Percentiles rank a stretch among this genome's conserved stretches.
phyloP scores from a whole-genome alignment of 2,329 filamentous ascomycete species.

The Penicillium sp. region DNA sequence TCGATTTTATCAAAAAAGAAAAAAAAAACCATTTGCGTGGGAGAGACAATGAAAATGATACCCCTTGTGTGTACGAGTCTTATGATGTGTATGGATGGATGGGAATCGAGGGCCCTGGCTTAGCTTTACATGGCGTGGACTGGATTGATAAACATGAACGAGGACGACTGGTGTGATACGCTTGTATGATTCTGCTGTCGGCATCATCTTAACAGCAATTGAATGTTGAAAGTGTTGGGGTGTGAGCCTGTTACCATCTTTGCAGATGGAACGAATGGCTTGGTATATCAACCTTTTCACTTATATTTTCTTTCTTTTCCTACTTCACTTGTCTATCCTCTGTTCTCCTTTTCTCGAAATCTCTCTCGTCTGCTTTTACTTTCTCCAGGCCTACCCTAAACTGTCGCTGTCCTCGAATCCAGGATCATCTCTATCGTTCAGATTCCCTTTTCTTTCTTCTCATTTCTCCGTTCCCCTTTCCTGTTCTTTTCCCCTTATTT shows the following conservation, averaged over 20 bases:
- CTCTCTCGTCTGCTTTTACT: constrained; percentile 24
- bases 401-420: constrained; percentile 19
- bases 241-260: background rate
- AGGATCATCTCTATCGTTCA: constrained; percentile 12
- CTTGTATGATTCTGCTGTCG: constrained; percentile 7
- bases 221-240: background rate
- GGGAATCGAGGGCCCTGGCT: constrained; percentile 30
- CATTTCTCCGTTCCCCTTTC: constrained; percentile 25
- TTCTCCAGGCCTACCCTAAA: constrained; percentile 19
- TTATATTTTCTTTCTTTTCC: constrained; percentile 17
- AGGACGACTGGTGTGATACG: constrained; percentile 10
- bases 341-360: background rate
- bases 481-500: constrained; percentile 20
- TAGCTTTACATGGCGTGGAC: constrained; percentile 32
- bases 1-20: background rate
- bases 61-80: constrained; percentile 37
- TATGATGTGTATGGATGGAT: constrained; percentile 29
- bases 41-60: constrained; percentile 39
- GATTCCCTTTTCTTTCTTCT: constrained; percentile 13
- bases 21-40: constrained; percentile 29
- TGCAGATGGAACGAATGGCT: background rate
- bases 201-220: constrained; percentile 5
- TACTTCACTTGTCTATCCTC: constrained; percentile 25
- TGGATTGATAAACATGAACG: constrained; percentile 24
- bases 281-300: background rate